These are phyloP conservation scores for Talaromyces verruculosus DNA, from an alignment of 2,329 filamentous ascomycete genomes.

Conservation along the genomic window DNA sequence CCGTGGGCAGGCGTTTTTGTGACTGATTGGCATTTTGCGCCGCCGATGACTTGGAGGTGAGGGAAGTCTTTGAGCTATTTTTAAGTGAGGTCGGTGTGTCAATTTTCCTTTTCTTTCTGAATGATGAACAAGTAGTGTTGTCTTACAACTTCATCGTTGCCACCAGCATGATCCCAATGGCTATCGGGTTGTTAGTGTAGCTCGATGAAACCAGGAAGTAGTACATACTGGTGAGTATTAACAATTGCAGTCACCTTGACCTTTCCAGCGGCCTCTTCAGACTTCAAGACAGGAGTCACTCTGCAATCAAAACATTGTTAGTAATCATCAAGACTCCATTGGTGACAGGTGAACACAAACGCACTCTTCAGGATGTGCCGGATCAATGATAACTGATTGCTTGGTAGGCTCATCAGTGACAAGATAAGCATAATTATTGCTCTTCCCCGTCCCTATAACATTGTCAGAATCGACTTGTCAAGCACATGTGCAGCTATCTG, in stretches of 20 bases:
- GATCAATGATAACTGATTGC: constrained; percentile 53
- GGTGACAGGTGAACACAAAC: constrained; percentile 23
- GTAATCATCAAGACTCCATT: not conserved
- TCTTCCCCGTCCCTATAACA: constrained; percentile 37
- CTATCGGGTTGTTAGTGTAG: constrained; percentile 46
- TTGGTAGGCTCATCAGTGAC: constrained; percentile 52
- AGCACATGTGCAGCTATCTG: not conserved
- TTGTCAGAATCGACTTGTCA: constrained; percentile 1
- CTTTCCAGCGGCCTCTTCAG: constrained; percentile 66
- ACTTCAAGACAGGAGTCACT: constrained; percentile 66
- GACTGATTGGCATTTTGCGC: constrained; percentile 79
- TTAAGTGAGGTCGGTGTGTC: not conserved
- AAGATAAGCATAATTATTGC: constrained; percentile 56
- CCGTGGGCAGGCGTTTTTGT: constrained; percentile 73
- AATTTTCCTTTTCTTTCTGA: not conserved
- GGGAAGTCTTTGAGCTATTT: constrained; percentile 58
- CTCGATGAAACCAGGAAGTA: not conserved
- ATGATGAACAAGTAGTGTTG: not conserved
- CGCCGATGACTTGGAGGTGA: constrained; percentile 76
- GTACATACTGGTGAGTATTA: constrained; percentile 89
- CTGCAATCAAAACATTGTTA: constrained; percentile 36
- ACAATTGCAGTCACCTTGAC: constrained; percentile 87
- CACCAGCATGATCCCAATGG: constrained; percentile 92
- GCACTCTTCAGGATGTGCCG: constrained; percentile 53
- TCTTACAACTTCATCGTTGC: constrained; percentile 76